Conservation (phyloP, 169 alveolate genomes). For the Cryptosporidium tyzzeri region DNA sequence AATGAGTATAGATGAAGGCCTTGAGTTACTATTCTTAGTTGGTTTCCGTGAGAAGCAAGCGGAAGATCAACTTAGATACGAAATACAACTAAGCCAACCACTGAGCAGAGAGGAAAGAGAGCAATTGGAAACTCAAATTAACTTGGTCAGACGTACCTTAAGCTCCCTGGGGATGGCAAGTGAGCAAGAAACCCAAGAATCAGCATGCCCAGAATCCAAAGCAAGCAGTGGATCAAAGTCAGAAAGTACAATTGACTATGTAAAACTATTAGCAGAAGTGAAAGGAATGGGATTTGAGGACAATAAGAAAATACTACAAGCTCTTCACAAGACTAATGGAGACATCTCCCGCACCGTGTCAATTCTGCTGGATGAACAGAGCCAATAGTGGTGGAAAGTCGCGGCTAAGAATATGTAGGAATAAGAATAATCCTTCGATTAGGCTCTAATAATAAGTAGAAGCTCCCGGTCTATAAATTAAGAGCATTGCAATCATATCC, state of each 20-base stretch:
- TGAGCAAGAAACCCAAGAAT: background rate
- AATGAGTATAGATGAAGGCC: conserved; percentile 56
- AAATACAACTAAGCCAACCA: conserved; percentile 59
- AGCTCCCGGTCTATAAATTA: background rate
- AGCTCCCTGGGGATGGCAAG: conserved; percentile 4
- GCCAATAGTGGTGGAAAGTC: background rate
- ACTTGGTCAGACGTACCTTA: background rate
- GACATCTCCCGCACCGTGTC: conserved; percentile 35
- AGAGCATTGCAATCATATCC: background rate
- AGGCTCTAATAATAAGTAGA: background rate
- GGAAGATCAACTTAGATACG: conserved; percentile 45
- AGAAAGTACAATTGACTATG: conserved; percentile 11
- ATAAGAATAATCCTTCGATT: no score
- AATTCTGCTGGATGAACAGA: conserved; percentile 5
- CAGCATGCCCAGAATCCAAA: background rate
- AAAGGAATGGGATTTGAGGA: conserved; percentile 47
- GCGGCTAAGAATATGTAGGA: no score
- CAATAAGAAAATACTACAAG: conserved; percentile 21
- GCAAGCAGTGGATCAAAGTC: background rate
- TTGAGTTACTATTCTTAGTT: conserved; percentile 13
- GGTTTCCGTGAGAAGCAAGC: conserved; percentile 37
- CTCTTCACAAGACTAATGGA: conserved; percentile 35
- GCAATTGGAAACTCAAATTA: background rate
- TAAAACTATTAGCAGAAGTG: conserved; percentile 10
- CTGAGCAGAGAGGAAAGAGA: conserved; percentile 21